Conservation (phyloP, 2,329 filamentous ascomycete genomes). For the Penicillium freii region DNA sequence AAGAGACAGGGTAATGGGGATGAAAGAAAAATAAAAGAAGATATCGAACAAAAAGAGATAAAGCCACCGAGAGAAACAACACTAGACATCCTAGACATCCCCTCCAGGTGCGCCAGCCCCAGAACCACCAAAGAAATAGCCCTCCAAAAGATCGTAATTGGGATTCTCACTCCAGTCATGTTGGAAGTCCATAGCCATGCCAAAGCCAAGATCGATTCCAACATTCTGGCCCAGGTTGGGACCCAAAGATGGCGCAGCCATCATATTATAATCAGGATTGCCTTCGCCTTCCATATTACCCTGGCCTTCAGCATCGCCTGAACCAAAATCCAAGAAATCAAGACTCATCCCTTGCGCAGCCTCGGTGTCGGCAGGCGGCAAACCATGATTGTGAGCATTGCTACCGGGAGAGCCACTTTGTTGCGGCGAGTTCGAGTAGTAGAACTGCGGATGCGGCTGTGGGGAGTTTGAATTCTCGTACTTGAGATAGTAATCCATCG, state of each 20-base stretch:
- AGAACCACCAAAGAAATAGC: constrained; percentile 55
- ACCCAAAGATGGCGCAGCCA: constrained; percentile 31
- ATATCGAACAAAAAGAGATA: neutral
- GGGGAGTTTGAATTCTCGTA: constrained; percentile 37
- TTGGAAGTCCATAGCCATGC: constrained; percentile 46
- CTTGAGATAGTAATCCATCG: constrained; percentile 36
- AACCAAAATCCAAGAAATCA: constrained; percentile 55
- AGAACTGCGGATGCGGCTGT: constrained; percentile 34
- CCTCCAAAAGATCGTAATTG: constrained; percentile 53
- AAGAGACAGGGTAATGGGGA: neutral
- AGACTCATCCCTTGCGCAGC: constrained; percentile 45
- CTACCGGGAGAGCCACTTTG: constrained; percentile 34
- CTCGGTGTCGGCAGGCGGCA: constrained; percentile 25
- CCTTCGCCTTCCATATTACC: constrained; percentile 28
- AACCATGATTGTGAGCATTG: constrained; percentile 24
- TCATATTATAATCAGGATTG: constrained; percentile 30
- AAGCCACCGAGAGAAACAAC: neutral
- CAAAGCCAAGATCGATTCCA: constrained; percentile 46
- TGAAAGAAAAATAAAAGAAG: constrained; percentile 2
- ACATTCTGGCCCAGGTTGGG: constrained; percentile 38
- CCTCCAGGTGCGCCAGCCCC: constrained; percentile 29
- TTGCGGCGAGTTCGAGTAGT: constrained; percentile 36
- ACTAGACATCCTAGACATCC: constrained; percentile 12
- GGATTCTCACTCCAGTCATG: constrained; percentile 51
- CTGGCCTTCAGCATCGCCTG: constrained; percentile 34